phyloP scores from a whole-genome alignment of 805 yeast genomes.

The Candida loeiensis region DNA sequence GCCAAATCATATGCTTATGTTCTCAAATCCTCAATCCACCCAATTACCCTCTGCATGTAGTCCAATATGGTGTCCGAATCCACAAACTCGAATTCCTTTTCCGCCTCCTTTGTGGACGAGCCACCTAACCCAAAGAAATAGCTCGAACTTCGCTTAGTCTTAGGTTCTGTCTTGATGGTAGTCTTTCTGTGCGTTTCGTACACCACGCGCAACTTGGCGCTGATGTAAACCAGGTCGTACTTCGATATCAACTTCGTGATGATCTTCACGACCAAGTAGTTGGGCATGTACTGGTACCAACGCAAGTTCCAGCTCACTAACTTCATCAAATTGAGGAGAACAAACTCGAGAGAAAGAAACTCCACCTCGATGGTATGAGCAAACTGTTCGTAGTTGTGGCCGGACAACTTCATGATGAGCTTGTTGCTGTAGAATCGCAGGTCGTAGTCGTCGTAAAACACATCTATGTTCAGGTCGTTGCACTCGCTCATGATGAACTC shows the following conservation, averaged over 20 bases:
- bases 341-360: conserved; percentile 30
- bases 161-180: conserved; percentile 2
- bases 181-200: conserved; percentile 28
- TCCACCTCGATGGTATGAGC: conserved; percentile 23
- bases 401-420: conserved; percentile 26
- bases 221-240: conserved; percentile 40
- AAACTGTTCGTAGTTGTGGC: conserved; percentile 20
- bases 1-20: neutral
- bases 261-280: conserved; percentile 38
- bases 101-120: conserved; percentile 8
- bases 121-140: conserved; percentile 8
- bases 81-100: conserved; percentile 19
- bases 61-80: conserved; percentile 31
- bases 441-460: conserved; percentile 26
- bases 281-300: conserved; percentile 58
- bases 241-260: conserved; percentile 40
- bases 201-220: conserved; percentile 37
- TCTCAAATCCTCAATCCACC: conserved; percentile 26
- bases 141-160: conserved; percentile 4
- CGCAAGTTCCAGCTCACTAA: conserved; percentile 60
- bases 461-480: conserved; percentile 29
- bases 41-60: conserved; percentile 27
- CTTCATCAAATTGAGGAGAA: conserved; percentile 36
- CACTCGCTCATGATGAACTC: conserved; percentile 38
- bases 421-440: conserved; percentile 29